These are phyloP conservation scores for Tilletia walkeri DNA, from an alignment of 1,284 basidiomycete genomes.

Conservation along the genomic window DNA sequence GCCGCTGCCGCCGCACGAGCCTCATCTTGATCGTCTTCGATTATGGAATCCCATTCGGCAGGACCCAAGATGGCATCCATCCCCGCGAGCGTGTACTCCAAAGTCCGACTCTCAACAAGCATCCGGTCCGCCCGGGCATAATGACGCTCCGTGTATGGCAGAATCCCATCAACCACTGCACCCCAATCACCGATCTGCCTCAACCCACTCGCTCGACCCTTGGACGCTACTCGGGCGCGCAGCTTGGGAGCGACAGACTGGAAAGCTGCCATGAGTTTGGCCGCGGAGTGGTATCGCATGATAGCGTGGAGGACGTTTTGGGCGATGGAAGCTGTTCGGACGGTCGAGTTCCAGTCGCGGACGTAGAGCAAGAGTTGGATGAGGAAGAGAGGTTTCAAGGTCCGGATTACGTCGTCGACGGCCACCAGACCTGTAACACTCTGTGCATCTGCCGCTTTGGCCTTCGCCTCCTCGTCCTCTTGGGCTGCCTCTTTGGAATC, in stretches of 20 bases:
- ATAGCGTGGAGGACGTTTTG: conserved; percentile 81
- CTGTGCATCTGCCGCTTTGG: not conserved
- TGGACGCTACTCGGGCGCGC: conserved; percentile 35
- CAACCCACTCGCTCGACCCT: conserved; percentile 55
- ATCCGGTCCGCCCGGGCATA: conserved; percentile 78
- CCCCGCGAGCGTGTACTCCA: conserved; percentile 86
- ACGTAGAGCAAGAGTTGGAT: conserved; percentile 78
- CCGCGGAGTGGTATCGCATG: conserved; percentile 70
- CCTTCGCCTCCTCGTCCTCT: conserved; percentile 6
- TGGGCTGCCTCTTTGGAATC: not conserved
- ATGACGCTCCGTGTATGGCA: conserved; percentile 93
- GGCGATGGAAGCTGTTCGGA: conserved; percentile 79
- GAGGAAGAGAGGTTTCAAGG: conserved; percentile 71
- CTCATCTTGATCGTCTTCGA: conserved; percentile 16
- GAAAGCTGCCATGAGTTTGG: conserved; percentile 74
- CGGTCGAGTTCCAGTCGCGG: conserved; percentile 89
- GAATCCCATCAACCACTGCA: conserved; percentile 76
- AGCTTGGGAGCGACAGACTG: conserved; percentile 33
- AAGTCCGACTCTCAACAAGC: conserved; percentile 86
- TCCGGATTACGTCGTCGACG: conserved; percentile 66
- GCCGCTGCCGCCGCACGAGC: not conserved
- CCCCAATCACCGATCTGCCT: conserved; percentile 30
- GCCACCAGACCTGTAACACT: conserved; percentile 45
- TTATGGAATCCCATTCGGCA: conserved; percentile 9
- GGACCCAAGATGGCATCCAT: conserved; percentile 67